Percentiles rank a stretch among this genome's conserved stretches.
phyloP scores from a whole-genome alignment of 495 filamentous ascomycete species.

The Trypethelium eluteriae region DNA sequence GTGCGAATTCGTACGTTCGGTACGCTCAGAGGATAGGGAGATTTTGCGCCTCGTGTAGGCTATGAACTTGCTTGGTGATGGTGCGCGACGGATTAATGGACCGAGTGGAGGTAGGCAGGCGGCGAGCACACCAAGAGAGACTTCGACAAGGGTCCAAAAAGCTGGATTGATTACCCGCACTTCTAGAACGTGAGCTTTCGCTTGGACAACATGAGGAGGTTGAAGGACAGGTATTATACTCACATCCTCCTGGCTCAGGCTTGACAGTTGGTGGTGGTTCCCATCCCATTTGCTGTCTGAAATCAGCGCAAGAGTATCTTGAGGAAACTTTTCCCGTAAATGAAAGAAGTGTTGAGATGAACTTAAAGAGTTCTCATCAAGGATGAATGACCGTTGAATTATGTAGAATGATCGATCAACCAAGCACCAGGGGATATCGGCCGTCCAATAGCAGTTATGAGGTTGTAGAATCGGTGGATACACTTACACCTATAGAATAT shows the following conservation, averaged over 20 bases:
- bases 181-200: neutral
- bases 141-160: neutral
- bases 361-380: too few relatives aligned
- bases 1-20: neutral
- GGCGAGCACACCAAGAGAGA: neutral
- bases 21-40: neutral
- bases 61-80: neutral
- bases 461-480: neutral
- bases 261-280: neutral
- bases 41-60: neutral
- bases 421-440: neutral
- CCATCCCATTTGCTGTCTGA: slow-evolving; percentile 1
- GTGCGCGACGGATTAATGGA: neutral
- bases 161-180: slow-evolving; percentile 1
- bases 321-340: neutral
- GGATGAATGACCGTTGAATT: too few relatives aligned
- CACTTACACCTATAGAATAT: slow-evolving; percentile 6
- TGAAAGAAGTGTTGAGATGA: neutral
- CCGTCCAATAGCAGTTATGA: neutral
- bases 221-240: neutral
- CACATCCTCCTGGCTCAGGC: neutral
- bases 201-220: neutral
- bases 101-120: slow-evolving; percentile 4
- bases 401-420: too few relatives aligned
- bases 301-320: neutral